phyloP scores from a whole-genome alignment of 129 eudicot species.

The Erigeron canadensis region DNA sequence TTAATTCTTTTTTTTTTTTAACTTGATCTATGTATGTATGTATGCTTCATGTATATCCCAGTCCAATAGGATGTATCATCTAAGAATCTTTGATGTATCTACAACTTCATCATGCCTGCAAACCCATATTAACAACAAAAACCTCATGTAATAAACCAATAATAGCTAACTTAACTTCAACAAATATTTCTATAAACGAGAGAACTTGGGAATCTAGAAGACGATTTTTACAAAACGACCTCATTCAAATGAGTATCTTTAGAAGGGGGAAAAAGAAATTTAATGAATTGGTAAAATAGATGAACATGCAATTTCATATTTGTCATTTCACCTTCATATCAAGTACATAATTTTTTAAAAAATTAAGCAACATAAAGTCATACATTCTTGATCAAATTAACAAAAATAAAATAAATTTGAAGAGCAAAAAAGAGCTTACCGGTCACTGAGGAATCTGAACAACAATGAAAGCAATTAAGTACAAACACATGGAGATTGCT shows the following conservation, averaged over 20 bases:
- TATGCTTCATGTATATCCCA: slow-evolving; percentile 31
- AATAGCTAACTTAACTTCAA: not conserved
- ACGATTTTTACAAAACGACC: too few relatives aligned
- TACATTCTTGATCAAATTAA: too few relatives aligned
- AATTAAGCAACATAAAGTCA: too few relatives aligned
- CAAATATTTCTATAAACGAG: not conserved
- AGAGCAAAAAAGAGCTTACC: slow-evolving; percentile 35
- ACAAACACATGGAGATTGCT: slow-evolving; percentile 62
- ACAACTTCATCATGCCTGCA: slow-evolving; percentile 22
- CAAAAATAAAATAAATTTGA: too few relatives aligned
- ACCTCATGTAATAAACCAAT: slow-evolving; percentile 8
- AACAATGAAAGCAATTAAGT: slow-evolving; percentile 64
- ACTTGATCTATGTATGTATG: slow-evolving; percentile 22
- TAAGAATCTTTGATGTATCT: slow-evolving; percentile 22
- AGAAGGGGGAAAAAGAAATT: too few relatives aligned
- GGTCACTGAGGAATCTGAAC: slow-evolving; percentile 62
- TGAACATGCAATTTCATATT: too few relatives aligned
- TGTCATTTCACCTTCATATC: too few relatives aligned
- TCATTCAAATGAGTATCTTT: too few relatives aligned
- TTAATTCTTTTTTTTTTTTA: slow-evolving; percentile 26
- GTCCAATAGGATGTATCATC: slow-evolving; percentile 22
- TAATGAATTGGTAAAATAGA: too few relatives aligned
- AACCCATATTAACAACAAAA: slow-evolving; percentile 13
- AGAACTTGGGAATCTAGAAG: not conserved
- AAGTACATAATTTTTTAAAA: too few relatives aligned